Evolutionary conservation across 768 basidiomycete genomes (phyloP), one percentile per base, ranked within the genome.

Genomic region (Termitomyces sp.): DNA sequence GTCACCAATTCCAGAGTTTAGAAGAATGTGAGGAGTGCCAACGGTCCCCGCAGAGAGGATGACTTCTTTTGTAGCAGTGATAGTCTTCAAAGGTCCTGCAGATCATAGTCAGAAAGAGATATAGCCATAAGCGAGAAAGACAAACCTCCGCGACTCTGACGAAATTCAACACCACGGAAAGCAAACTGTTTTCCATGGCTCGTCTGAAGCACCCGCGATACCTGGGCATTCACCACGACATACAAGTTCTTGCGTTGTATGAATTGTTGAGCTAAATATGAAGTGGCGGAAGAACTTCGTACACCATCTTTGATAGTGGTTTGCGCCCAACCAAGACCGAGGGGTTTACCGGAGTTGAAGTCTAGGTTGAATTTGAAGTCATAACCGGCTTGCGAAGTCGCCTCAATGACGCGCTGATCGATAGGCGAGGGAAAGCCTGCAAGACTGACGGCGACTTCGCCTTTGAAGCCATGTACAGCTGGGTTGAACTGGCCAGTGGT

Each of bases 11-110:
- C 72, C 72, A 23, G 70, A 72, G 34, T 67, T 65, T 35, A 71
- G 43, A 12, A 73, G 63, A 25, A 73, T 63, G 28, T 62, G 61
- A 10, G 73, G 70, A 9, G 71, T 70, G 3, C 64, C 66, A 25
- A 73, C 59, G 8, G 66, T 52, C 1, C 74, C 74, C 8, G 71
- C 71, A 3, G 74, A 70, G 12, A 75, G 59, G 30, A 76, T 71
- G 37, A 76, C 64, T 59, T 75, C 73, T 23, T 69, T 68, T 11
- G 25, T 52, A 3, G 72, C 73, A 3, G 47, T 65, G 5, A 73
- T 16, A 48, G 52, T 55, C 37, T 52, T 55, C 30, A 56, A 46
- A 25, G 52, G 52, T 23, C 59, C 59, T 59, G 21, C 12, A 28
- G 12, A 23, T n/a, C 21, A 19, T 37, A 11, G 25, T 35, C 30